Percentiles rank a stretch among this genome's conserved stretches.
These are phyloP conservation scores for Nicotiana noctiflora DNA, from an alignment of 257 asterid genomes.

Conservation along the genomic window DNA sequence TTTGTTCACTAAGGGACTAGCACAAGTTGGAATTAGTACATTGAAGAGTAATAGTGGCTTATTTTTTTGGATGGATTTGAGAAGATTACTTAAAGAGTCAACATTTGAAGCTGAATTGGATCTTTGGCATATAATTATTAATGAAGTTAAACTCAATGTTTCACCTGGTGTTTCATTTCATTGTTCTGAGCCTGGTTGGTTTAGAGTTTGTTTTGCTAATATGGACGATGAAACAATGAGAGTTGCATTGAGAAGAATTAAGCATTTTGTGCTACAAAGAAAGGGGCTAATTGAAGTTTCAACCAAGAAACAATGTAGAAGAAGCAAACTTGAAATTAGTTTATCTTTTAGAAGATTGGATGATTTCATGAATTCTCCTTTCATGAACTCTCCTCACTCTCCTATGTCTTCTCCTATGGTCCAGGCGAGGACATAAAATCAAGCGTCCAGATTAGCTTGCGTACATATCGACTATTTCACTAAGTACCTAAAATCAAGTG, in stretches of 20 bases:
- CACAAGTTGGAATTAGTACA: slow-evolving; percentile 9
- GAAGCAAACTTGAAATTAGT: slow-evolving; percentile 6
- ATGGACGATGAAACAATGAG: slow-evolving; percentile 17
- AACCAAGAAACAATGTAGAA: not conserved
- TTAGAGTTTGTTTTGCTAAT: slow-evolving; percentile 19
- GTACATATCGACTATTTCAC: too few species aligned
- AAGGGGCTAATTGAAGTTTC: slow-evolving; percentile 3
- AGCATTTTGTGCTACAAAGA: slow-evolving; percentile 8
- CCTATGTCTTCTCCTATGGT: slow-evolving; percentile 18
- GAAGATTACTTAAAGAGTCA: not conserved
- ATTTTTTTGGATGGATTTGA: slow-evolving; percentile 17
- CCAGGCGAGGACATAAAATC: not conserved
- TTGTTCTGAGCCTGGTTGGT: slow-evolving; percentile 19
- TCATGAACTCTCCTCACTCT: slow-evolving; percentile 14
- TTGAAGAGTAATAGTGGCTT: slow-evolving; percentile 11
- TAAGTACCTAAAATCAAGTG: too few species aligned
- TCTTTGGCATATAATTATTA: slow-evolving; percentile 15
- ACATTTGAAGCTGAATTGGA: slow-evolving; percentile 13
- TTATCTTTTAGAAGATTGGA: slow-evolving; percentile 11
- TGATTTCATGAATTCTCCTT: slow-evolving; percentile 1
- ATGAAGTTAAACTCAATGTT: slow-evolving; percentile 16
- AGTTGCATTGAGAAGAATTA: slow-evolving; percentile 14
- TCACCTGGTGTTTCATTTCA: slow-evolving; percentile 18
- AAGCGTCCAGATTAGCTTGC: not conserved
- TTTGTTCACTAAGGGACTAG: slow-evolving; percentile 8